phyloP scores from a whole-genome alignment of 305 asterid species.

The Solanum chacoense region DNA sequence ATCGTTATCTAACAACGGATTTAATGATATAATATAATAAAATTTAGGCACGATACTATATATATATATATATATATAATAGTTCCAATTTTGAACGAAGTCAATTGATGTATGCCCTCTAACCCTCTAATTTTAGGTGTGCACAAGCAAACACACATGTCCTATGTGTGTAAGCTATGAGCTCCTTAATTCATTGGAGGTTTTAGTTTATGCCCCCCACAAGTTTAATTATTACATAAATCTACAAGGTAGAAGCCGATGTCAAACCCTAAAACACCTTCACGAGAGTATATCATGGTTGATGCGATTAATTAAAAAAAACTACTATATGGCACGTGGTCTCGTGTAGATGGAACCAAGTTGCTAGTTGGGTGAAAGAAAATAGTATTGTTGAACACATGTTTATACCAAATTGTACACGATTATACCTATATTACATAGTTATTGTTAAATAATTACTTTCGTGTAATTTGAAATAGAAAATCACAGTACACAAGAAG shows the following conservation, averaged over 20 bases:
- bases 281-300: not conserved
- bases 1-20: not conserved
- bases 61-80: too few species aligned
- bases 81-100: too few species aligned
- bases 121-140: not conserved
- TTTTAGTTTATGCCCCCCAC: not conserved
- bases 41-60: not conserved
- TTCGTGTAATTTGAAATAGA: not conserved
- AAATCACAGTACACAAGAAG: not conserved
- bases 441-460: not conserved
- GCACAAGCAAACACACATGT: not conserved
- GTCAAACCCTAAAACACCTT: not conserved
- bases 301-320: not conserved
- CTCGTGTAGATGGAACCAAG: not conserved
- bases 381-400: not conserved
- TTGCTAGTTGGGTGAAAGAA: not conserved
- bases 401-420: not conserved
- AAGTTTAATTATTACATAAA: not conserved
- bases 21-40: not conserved
- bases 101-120: not conserved
- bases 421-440: not conserved
- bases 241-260: not conserved
- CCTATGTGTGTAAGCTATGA: not conserved
- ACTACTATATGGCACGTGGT: not conserved
- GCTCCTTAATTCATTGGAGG: not conserved